Evolutionary conservation across 257 asterid genomes (phyloP).

Genomic region (Penstemon barbatus): DNA sequence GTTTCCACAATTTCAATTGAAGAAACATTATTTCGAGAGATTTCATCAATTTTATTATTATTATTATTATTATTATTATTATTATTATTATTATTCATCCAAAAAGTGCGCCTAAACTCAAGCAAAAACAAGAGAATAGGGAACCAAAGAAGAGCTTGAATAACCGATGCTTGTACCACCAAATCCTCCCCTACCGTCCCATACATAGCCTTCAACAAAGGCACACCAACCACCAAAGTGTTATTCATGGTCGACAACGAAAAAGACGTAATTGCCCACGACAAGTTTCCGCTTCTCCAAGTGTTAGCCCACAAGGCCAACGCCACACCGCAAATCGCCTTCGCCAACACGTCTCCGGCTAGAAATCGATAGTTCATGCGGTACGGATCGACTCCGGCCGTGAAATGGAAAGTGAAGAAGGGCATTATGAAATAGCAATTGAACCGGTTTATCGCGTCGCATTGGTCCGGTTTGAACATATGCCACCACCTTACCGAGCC

Average conservation of each 20-base stretch:
- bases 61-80: neutral
- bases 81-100: neutral
- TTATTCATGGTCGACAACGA: conserved; percentile 56
- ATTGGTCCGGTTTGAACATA: conserved; percentile 68
- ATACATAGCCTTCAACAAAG: conserved; percentile 67
- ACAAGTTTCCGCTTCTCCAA: conserved; percentile 32
- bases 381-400: conserved; percentile 59
- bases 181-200: conserved; percentile 52
- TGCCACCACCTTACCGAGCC: conserved; percentile 66
- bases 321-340: conserved; percentile 30
- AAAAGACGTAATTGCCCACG: conserved; percentile 69
- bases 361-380: conserved; percentile 61
- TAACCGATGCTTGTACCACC: conserved; percentile 62
- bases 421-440: conserved; percentile 69
- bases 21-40: no score
- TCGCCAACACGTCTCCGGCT: conserved; percentile 57
- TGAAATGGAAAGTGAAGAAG: conserved; percentile 68
- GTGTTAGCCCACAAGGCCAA: conserved; percentile 57
- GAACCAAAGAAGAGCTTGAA: conserved; percentile 64
- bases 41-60: neutral
- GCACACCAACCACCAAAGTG: conserved; percentile 72
- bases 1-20: no score
- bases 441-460: conserved; percentile 72
- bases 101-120: conserved; percentile 41
- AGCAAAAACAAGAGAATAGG: conserved; percentile 47